Evolutionary conservation across 23 red algal genomes (phyloP), one percentile per base, ranked within the genome.

Genomic region (Gracilaria domingensis): DNA sequence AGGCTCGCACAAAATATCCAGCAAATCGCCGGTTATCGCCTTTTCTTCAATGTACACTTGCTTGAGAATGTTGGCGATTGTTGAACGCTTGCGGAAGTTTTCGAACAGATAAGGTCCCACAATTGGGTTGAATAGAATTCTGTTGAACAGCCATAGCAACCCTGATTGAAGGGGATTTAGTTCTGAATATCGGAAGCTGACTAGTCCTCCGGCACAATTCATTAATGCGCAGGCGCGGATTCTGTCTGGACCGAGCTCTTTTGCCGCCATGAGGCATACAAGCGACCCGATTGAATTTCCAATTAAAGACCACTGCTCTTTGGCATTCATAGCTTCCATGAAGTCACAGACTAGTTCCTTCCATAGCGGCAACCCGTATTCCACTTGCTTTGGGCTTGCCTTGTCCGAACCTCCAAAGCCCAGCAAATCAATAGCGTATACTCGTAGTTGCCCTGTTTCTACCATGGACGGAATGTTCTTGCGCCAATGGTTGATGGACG

Each of bases 201-300:
- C 91, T 61, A 99, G 62, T 0, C 97, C 97, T 32, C 97, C 97
- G 14, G 97, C 97, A 61, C 97, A 96, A 72, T 99, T 99, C 73
- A 99, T 88, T 57, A 99, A 82, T 8, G 86, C 72, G 44, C 93
- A 74, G 1, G 83, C 80, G 8, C 78, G 64, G 30, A 96, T 65
- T 14, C 57, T 47, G 7, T 90, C 44, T 28, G 90, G 80, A 30
- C 82, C 88, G 33, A 92, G 66, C 30, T 78, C 58, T 16, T 84
- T 56, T 38, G 93, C 97, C 23, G 95, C 92, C 71, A 83, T 77
- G 14, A 96, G 92, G 13, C 91, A 84, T 39, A 94, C 66, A 5
- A 99, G 80, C 8, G 78, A 81, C 24, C 97, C 97, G 55, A 99
- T 96, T 33, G 91, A 95, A 84, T 99, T 99, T 17, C 97, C 97